Percentiles rank a stretch among this genome's conserved stretches.
Evolutionary conservation across 352 stramenopile genomes (phyloP).

Genomic region (Saprolegnia parasitica): DNA sequence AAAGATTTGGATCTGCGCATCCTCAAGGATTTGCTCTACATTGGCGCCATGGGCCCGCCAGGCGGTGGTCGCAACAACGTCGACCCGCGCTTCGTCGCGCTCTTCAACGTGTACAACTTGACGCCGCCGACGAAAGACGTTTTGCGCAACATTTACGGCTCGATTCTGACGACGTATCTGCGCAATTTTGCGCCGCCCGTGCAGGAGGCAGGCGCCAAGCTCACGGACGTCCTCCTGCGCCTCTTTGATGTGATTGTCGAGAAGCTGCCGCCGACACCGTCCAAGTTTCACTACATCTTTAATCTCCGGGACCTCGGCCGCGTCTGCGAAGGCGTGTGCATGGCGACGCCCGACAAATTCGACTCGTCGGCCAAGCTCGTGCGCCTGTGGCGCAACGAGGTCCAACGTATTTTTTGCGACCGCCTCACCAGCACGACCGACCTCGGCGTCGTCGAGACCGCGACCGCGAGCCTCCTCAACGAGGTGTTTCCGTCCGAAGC

Average conservation of each 20-base stretch:
- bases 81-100: slow-evolving; percentile 90
- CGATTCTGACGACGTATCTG: slow-evolving; percentile 88
- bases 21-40: slow-evolving; percentile 91
- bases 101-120: slow-evolving; percentile 97
- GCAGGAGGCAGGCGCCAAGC: slow-evolving; percentile 61
- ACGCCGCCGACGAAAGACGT: slow-evolving; percentile 87
- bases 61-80: slow-evolving; percentile 92
- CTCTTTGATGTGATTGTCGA: slow-evolving; percentile 90
- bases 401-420: slow-evolving; percentile 91
- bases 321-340: slow-evolving; percentile 93
- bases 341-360: slow-evolving; percentile 89
- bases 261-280: slow-evolving; percentile 88
- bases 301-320: slow-evolving; percentile 93
- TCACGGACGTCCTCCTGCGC: slow-evolving; percentile 82
- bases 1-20: slow-evolving; percentile 93
- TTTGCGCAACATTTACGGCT: slow-evolving; percentile 89
- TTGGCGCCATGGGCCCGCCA: slow-evolving; percentile 93
- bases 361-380: slow-evolving; percentile 62
- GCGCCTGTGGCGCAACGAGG: slow-evolving; percentile 91
- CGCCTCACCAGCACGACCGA: slow-evolving; percentile 86
- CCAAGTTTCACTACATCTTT: slow-evolving; percentile 97
- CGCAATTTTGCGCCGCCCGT: slow-evolving; percentile 86
- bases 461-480: slow-evolving; percentile 72
- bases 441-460: slow-evolving; percentile 66
- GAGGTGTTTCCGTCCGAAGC: slow-evolving; percentile 58